Conservation (phyloP, 495 filamentous ascomycete species). For the Trichoderma gamsii region DNA sequence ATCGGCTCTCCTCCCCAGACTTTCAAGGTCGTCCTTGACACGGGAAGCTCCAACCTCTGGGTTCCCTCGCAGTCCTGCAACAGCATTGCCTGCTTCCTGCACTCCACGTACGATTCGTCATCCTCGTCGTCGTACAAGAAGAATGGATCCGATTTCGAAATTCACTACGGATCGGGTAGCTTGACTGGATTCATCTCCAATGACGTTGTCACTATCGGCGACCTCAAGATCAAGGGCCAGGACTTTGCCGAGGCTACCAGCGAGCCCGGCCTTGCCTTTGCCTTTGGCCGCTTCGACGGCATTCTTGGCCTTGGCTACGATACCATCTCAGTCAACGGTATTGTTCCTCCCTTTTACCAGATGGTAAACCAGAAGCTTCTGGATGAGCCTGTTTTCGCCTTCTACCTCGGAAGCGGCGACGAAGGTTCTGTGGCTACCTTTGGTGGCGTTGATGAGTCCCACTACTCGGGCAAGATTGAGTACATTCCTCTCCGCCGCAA, state of each 20-base stretch:
- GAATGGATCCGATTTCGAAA: constrained; percentile 89
- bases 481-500: constrained; percentile 93
- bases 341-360: constrained; percentile 92
- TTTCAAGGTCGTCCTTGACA: constrained; percentile 99
- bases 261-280: constrained; percentile 95
- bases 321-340: constrained; percentile 91
- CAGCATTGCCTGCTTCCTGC: constrained; percentile 97
- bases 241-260: constrained; percentile 91
- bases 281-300: constrained; percentile 96
- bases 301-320: constrained; percentile 95
- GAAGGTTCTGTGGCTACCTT: constrained; percentile 85
- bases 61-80: constrained; percentile 85
- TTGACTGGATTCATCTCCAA: constrained; percentile 90
- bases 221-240: constrained; percentile 78
- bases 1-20: constrained; percentile 86
- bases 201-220: constrained; percentile 80
- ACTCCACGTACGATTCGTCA: constrained; percentile 91
- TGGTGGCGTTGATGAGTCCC: constrained; percentile 79
- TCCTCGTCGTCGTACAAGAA: constrained; percentile 85
- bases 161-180: constrained; percentile 92
- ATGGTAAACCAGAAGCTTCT: constrained; percentile 84
- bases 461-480: constrained; percentile 84
- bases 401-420: constrained; percentile 76
- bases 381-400: constrained; percentile 91
- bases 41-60: constrained; percentile 98